phyloP scores from a whole-genome alignment of 2,329 filamentous ascomycete genomes.

The Fusarium beomiforme region DNA sequence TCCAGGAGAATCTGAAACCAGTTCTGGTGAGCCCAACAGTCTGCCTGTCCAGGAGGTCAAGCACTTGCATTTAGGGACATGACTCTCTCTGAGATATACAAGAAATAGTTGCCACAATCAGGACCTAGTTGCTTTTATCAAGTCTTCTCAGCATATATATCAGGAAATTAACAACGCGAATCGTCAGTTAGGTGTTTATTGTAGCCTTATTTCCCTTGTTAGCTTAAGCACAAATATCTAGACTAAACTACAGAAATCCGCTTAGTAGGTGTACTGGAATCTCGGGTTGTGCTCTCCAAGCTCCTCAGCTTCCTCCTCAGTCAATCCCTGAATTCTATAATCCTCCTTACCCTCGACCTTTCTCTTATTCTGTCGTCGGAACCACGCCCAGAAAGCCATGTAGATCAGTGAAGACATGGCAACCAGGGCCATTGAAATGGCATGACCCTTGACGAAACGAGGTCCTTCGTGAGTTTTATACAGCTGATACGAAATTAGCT shows the following conservation, averaged over 20 bases:
- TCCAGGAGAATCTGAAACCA: no score
- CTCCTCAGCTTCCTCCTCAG: conserved; percentile 45
- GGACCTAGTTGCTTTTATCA: no score
- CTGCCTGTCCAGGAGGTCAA: no score
- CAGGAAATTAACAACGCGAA: no score
- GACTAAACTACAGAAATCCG: neutral
- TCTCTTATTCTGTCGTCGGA: conserved; percentile 49
- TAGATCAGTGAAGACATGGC: conserved; percentile 57
- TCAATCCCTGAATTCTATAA: conserved; percentile 40
- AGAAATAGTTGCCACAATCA: no score
- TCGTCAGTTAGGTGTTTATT: no score
- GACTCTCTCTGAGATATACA: no score
- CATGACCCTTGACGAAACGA: conserved; percentile 60
- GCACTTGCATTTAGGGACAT: no score
- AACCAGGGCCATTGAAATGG: conserved; percentile 59
- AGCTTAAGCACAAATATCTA: neutral
- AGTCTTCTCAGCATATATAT: no score
- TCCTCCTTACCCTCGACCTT: conserved; percentile 44
- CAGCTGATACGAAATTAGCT: conserved; percentile 29
- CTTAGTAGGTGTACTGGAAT: conserved; percentile 45
- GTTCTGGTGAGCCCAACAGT: no score
- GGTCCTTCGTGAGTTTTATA: conserved; percentile 51
- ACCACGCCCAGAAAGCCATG: conserved; percentile 46
- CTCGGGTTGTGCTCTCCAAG: conserved; percentile 46
- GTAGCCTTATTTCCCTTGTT: no score